Conservation (phyloP, 805 yeast species). For the Saturnispora dispora region DNA sequence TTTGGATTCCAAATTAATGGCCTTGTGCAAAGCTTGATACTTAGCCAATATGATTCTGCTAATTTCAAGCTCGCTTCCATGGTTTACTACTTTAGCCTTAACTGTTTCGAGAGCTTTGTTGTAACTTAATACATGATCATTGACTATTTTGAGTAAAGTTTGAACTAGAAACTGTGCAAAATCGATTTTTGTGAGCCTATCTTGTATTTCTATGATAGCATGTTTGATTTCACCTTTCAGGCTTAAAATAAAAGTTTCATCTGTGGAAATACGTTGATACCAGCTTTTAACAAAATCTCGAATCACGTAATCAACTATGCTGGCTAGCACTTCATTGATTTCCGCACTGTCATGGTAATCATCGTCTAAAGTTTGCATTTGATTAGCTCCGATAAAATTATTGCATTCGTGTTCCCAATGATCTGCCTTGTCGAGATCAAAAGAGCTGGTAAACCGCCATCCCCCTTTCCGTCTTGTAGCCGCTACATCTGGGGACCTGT, state of each 20-base stretch:
- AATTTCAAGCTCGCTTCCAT: constrained; percentile 24
- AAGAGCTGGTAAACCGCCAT: constrained; percentile 10
- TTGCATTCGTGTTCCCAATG: constrained; percentile 26
- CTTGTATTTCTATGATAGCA: constrained; percentile 34
- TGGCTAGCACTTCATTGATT: constrained; percentile 45
- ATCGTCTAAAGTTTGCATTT: constrained; percentile 14
- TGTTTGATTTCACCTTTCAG: constrained; percentile 36
- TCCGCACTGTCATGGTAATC: constrained; percentile 40
- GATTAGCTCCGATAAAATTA: constrained; percentile 11
- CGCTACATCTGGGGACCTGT: background rate
- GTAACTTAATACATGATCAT: constrained; percentile 52
- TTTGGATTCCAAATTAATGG: constrained; percentile 33
- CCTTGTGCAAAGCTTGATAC: constrained; percentile 49
- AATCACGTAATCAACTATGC: constrained; percentile 38
- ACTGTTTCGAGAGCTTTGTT: constrained; percentile 34
- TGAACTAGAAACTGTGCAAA: constrained; percentile 48
- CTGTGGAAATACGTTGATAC: constrained; percentile 39
- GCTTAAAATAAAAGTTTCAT: constrained; percentile 32
- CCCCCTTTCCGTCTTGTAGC: background rate
- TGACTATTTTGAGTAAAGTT: constrained; percentile 52
- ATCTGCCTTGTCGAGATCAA: constrained; percentile 15
- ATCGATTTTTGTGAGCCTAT: constrained; percentile 38
- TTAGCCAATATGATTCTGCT: constrained; percentile 35
- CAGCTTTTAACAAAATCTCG: constrained; percentile 49
- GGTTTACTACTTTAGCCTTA: constrained; percentile 18